Evolutionary conservation across 2,329 filamentous ascomycete species (phyloP).

Genomic region (Colletotrichum graminicola): DNA sequence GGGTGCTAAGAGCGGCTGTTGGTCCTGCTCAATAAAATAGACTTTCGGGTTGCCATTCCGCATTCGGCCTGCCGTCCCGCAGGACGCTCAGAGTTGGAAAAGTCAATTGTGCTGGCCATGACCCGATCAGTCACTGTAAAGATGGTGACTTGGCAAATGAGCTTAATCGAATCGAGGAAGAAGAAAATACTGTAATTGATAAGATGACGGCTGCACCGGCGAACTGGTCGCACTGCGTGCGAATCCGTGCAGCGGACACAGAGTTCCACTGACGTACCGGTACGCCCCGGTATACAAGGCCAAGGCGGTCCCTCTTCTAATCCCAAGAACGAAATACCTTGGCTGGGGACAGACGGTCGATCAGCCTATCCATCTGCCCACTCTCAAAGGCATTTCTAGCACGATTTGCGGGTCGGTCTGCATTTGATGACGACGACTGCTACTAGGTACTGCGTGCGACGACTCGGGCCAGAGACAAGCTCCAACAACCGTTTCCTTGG

Average conservation of each 20-base stretch:
- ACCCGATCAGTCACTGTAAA: constrained; percentile 19
- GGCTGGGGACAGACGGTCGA: constrained; percentile 2
- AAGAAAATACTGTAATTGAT: background rate
- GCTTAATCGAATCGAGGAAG: constrained; percentile 11
- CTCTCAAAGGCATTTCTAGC: constrained; percentile 14
- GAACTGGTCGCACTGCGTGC: constrained; percentile 13
- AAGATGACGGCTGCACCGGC: constrained; percentile 12
- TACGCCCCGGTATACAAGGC: no score
- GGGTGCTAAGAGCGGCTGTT: constrained; percentile 30
- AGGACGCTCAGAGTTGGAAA: constrained; percentile 15
- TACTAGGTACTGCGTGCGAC: background rate
- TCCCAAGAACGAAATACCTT: constrained; percentile 6
- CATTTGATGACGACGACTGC: background rate
- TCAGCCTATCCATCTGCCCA: constrained; percentile 27
- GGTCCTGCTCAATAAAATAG: constrained; percentile 18
- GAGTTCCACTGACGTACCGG: background rate
- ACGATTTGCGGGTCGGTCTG: constrained; percentile 21
- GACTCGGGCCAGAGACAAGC: constrained; percentile 11
- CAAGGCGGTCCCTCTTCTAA: background rate
- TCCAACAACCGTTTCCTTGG: constrained; percentile 29
- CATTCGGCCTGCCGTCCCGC: background rate
- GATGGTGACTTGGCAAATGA: constrained; percentile 29
- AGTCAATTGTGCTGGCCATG: constrained; percentile 35
- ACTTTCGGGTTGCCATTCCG: constrained; percentile 27
- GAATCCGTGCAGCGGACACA: constrained; percentile 18